A percentile compares a stretch with the other conserved stretches of the same genome.
These are phyloP conservation scores for Trichomonas vaginalis DNA, from an alignment of 208 protist genomes.

Conservation along the genomic window DNA sequence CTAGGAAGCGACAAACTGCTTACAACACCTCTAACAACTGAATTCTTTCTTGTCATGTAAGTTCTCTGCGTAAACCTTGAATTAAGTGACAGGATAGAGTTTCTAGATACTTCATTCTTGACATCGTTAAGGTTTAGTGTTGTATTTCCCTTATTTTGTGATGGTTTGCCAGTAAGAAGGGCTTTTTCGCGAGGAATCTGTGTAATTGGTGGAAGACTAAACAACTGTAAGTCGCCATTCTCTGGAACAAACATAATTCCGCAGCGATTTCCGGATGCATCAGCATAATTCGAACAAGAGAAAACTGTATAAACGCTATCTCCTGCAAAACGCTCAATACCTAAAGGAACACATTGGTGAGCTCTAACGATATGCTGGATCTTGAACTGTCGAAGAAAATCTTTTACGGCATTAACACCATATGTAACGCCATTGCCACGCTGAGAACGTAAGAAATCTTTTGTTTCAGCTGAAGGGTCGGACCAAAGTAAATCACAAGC, in stretches of 20 bases:
- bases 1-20: background rate
- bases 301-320: background rate
- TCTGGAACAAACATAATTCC: background rate
- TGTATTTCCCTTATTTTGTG: background rate
- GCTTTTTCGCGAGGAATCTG: background rate
- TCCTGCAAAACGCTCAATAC: background rate
- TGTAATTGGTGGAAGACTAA: background rate
- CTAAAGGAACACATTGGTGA: background rate
- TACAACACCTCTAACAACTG: background rate
- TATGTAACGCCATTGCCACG: background rate
- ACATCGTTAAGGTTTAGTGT: background rate
- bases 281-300: background rate
- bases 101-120: background rate
- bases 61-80: background rate
- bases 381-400: background rate
- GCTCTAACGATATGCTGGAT: background rate
- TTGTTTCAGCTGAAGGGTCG: background rate
- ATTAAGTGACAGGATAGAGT: background rate
- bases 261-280: background rate
- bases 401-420: background rate
- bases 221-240: background rate
- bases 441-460: background rate
- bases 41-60: background rate
- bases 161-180: background rate
- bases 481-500: background rate